These are phyloP conservation scores for Colletotrichum neosansevieriae DNA, from an alignment of 2,329 filamentous ascomycete species.

Conservation along the genomic window DNA sequence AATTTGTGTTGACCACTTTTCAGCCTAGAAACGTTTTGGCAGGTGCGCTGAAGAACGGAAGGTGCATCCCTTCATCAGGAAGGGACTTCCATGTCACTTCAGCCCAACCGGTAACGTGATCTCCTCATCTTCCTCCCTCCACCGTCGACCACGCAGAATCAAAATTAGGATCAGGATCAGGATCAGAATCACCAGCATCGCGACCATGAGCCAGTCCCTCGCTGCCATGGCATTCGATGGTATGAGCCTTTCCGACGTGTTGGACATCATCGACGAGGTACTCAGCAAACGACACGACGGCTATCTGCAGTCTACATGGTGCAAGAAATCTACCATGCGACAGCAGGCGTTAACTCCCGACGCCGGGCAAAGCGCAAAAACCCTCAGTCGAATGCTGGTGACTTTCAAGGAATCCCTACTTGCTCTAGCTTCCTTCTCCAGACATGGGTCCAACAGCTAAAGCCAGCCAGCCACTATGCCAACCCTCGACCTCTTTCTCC, in stretches of 20 bases:
- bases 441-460: neutral
- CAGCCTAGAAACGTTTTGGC: neutral
- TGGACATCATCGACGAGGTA: no score
- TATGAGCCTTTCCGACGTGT: no score
- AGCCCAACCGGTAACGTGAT: no score
- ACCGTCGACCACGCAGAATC: neutral
- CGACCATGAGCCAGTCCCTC: neutral
- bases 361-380: neutral
- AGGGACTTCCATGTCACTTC: neutral
- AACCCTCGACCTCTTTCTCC: neutral
- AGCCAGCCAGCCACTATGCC: neutral
- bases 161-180: neutral
- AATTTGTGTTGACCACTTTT: neutral
- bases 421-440: constrained; percentile 1
- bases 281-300: no score
- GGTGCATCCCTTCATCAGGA: neutral
- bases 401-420: constrained; percentile 18
- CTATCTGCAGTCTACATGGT: no score
- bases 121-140: neutral
- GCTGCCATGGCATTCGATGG: no score
- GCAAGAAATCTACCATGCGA: no score
- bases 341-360: no score
- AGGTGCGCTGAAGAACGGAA: neutral
- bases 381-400: constrained; percentile 22
- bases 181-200: neutral